A percentile compares a stretch with the other conserved stretches of the same genome.
Evolutionary conservation across 768 basidiomycete species (phyloP).

Genomic region (Tulasnella sp.): DNA sequence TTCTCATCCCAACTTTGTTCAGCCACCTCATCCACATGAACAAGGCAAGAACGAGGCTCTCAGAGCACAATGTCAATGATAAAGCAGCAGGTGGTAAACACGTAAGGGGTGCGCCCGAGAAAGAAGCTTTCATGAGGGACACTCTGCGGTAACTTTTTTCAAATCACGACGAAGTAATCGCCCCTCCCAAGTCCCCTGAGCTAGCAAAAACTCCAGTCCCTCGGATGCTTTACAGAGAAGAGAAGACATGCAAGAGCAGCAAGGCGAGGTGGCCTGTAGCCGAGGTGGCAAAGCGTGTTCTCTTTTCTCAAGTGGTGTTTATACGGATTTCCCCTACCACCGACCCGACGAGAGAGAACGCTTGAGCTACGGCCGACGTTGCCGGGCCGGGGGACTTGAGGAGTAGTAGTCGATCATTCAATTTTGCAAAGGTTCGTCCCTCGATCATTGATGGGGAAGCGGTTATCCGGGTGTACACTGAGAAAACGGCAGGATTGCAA

Average conservation of each 20-base stretch:
- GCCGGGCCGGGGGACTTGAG: background rate
- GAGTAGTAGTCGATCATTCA: background rate
- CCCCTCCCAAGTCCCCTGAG: background rate
- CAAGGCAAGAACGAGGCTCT: background rate
- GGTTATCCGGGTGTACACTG: background rate
- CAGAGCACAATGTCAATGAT: background rate
- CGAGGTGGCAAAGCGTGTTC: background rate
- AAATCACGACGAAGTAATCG: background rate
- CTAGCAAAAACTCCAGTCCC: background rate
- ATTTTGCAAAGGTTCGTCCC: background rate
- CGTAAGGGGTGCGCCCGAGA: background rate
- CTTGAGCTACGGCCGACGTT: background rate
- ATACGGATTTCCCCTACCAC: background rate
- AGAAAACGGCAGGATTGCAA: background rate
- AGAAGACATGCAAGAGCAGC: background rate
- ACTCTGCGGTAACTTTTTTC: background rate
- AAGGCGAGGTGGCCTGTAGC: background rate
- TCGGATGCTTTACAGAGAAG: background rate
- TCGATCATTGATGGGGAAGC: background rate
- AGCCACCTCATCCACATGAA: background rate
- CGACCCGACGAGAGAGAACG: background rate
- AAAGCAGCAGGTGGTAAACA: background rate
- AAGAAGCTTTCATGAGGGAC: background rate
- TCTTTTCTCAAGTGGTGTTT: background rate
- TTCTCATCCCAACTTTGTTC: background rate